A percentile compares a stretch with the other conserved stretches of the same genome.
phyloP scores from a whole-genome alignment of 768 basidiomycete species.

The Boletales sp. region DNA sequence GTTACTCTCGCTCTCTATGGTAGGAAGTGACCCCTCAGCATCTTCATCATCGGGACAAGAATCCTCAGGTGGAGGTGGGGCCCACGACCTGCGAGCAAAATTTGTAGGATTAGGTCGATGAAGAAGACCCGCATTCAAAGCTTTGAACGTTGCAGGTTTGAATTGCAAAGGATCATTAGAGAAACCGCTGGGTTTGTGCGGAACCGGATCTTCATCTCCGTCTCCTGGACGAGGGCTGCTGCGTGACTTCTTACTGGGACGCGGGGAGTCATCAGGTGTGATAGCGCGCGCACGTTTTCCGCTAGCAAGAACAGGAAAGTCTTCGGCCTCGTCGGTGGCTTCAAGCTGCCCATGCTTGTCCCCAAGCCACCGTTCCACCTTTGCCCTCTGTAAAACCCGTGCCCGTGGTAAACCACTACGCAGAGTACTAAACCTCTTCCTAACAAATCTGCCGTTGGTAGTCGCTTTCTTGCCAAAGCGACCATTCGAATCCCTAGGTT shows the following conservation, averaged over 20 bases:
- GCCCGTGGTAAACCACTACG: slow-evolving; percentile 33
- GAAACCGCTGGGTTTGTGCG: slow-evolving; percentile 25
- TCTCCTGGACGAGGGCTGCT: slow-evolving; percentile 13
- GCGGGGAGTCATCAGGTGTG: slow-evolving; percentile 23
- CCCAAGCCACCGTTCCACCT: slow-evolving; percentile 37
- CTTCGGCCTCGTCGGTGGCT: slow-evolving; percentile 10
- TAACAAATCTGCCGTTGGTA: slow-evolving; percentile 42
- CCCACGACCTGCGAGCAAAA: slow-evolving; percentile 59
- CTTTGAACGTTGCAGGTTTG: slow-evolving; percentile 24
- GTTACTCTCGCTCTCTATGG: slow-evolving; percentile 44
- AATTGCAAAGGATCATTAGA: not conserved
- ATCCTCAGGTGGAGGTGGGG: slow-evolving; percentile 35
- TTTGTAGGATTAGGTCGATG: slow-evolving; percentile 59
- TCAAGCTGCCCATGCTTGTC: slow-evolving; percentile 20
- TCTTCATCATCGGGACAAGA: slow-evolving; percentile 33
- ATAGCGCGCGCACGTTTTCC: slow-evolving; percentile 23
- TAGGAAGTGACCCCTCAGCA: slow-evolving; percentile 29
- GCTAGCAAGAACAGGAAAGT: slow-evolving; percentile 8
- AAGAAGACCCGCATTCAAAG: slow-evolving; percentile 44
- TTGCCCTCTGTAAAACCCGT: slow-evolving; percentile 40
- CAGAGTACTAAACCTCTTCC: slow-evolving; percentile 29
- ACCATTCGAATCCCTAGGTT: slow-evolving; percentile 63
- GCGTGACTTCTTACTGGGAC: slow-evolving; percentile 26
- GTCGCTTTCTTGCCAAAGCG: slow-evolving; percentile 62
- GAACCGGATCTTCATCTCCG: slow-evolving; percentile 26